phyloP scores from a whole-genome alignment of 176 grass and related monocot genomes.

The Hordeum marinum region DNA sequence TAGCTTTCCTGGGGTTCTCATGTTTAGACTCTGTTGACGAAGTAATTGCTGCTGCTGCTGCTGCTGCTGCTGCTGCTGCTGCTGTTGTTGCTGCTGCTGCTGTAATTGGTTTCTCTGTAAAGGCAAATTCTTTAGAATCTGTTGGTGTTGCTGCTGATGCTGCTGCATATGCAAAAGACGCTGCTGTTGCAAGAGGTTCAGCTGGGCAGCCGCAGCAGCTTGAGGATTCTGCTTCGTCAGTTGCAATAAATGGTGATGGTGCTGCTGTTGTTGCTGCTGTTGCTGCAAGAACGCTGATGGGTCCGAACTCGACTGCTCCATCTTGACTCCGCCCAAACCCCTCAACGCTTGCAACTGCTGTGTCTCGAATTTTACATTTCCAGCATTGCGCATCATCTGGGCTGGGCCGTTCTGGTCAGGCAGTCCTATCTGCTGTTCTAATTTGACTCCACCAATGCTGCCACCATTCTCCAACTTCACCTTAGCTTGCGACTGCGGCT shows the following conservation, averaged over 20 bases:
- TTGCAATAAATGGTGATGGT: constrained; percentile 64
- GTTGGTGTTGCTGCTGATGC: constrained; percentile 75
- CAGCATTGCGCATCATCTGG: constrained; percentile 33
- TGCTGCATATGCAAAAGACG: constrained; percentile 71
- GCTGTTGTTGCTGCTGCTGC: constrained; percentile 43
- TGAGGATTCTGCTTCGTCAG: constrained; percentile 71
- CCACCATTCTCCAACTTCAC: constrained; percentile 60
- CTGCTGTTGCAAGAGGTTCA: constrained; percentile 78
- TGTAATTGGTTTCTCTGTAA: constrained; percentile 63
- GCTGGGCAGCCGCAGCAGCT: constrained; percentile 58
- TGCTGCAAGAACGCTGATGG: constrained; percentile 45
- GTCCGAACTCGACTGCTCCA: constrained; percentile 62
- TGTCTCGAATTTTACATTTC: constrained; percentile 50
- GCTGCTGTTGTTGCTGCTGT: constrained; percentile 48
- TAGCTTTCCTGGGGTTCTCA: constrained; percentile 41
- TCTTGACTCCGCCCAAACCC: constrained; percentile 66
- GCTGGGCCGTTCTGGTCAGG: constrained; percentile 45
- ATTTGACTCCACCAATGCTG: constrained; percentile 51
- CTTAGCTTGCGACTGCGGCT: constrained; percentile 35
- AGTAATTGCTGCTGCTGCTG: constrained; percentile 59
- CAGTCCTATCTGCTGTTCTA: constrained; percentile 64
- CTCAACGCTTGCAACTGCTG: constrained; percentile 72
- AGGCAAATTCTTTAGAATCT: constrained; percentile 54
- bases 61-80: constrained; percentile 45
- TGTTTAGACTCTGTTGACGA: constrained; percentile 60